A percentile compares a stretch with the other conserved stretches of the same genome.
Conservation (phyloP, 768 basidiomycete genomes). For the Psilocybe tampanensis region DNA sequence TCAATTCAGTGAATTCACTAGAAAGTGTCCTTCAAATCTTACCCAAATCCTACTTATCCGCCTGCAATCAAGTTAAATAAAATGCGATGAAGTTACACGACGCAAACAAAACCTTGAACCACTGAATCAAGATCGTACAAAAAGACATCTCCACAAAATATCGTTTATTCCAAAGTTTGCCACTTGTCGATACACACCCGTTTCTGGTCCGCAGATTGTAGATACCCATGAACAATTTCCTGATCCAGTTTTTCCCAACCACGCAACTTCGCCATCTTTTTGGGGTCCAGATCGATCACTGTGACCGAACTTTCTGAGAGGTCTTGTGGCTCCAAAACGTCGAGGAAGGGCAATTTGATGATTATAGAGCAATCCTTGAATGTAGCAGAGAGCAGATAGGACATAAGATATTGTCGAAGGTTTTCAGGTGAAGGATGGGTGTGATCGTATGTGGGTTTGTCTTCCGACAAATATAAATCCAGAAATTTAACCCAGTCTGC, state of each 20-base stretch:
- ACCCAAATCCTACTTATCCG: no score
- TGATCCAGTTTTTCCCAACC: slow-evolving; percentile 78
- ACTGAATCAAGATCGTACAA: no score
- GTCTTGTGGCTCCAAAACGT: slow-evolving; percentile 15
- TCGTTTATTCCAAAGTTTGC: slow-evolving; percentile 4
- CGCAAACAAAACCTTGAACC: no score
- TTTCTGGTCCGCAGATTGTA: slow-evolving; percentile 7
- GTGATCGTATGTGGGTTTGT: slow-evolving; percentile 34
- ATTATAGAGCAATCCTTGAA: slow-evolving; percentile 94
- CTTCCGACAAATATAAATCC: slow-evolving; percentile 47
- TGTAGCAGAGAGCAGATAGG: slow-evolving; percentile 86
- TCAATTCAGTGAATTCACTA: no score
- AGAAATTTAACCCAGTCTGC: slow-evolving; percentile 71
- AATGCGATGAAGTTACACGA: no score
- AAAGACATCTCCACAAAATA: no score
- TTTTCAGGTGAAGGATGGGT: slow-evolving; percentile 39
- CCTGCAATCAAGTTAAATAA: no score
- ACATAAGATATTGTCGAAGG: slow-evolving; percentile 65
- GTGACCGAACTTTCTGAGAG: slow-evolving; percentile 43
- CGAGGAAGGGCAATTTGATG: slow-evolving; percentile 35
- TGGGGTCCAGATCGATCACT: slow-evolving; percentile 87
- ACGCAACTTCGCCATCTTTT: slow-evolving; percentile 61
- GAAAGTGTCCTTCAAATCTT: no score
- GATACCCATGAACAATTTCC: slow-evolving; percentile 47
- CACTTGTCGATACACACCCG: slow-evolving; percentile 37